A percentile compares a stretch with the other conserved stretches of the same genome.
phyloP scores from a whole-genome alignment of 2,329 filamentous ascomycete genomes.

The Exophiala calicioides region DNA sequence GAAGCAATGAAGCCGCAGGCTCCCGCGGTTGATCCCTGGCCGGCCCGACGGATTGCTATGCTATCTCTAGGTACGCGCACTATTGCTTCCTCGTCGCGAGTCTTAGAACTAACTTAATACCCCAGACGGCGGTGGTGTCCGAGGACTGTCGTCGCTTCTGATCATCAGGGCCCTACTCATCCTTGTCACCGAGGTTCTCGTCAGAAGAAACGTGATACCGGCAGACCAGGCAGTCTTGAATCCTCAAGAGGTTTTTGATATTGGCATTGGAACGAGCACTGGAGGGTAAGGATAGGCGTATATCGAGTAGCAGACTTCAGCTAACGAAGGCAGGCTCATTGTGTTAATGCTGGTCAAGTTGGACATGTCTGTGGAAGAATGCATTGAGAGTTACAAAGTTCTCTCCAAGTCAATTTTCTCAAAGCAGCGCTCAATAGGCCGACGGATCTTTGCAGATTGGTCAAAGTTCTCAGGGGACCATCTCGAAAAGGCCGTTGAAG shows the following conservation, averaged over 20 bases:
- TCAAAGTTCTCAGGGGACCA: slow-evolving; percentile 22
- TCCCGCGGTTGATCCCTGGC: slow-evolving; percentile 1
- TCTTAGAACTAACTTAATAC: slow-evolving; percentile 8
- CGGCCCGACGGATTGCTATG: slow-evolving; percentile 19
- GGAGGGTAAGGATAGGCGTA: slow-evolving; percentile 36
- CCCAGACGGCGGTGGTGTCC: slow-evolving; percentile 45
- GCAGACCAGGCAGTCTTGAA: slow-evolving; percentile 9
- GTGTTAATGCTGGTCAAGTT: slow-evolving; percentile 52
- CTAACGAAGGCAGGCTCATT: slow-evolving; percentile 41
- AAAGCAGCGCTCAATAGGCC: slow-evolving; percentile 16
- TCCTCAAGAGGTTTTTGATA: slow-evolving; percentile 43
- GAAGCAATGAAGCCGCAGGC: not conserved
- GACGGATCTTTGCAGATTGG: slow-evolving; percentile 18
- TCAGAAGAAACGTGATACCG: slow-evolving; percentile 17
- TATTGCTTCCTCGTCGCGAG: not conserved
- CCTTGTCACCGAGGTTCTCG: slow-evolving; percentile 29
- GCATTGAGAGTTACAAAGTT: slow-evolving; percentile 43
- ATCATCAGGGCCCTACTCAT: slow-evolving; percentile 41
- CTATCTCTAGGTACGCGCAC: slow-evolving; percentile 20
- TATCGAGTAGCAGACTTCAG: not conserved
- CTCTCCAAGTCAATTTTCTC: slow-evolving; percentile 35
- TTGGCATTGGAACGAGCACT: slow-evolving; percentile 45
- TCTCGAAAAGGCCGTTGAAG: slow-evolving; percentile 20
- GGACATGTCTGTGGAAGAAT: slow-evolving; percentile 47
- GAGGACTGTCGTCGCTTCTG: slow-evolving; percentile 41